A percentile compares a stretch with the other conserved stretches of the same genome.
phyloP scores from a whole-genome alignment of 768 basidiomycete genomes.

The Clitopilus hobsonii region DNA sequence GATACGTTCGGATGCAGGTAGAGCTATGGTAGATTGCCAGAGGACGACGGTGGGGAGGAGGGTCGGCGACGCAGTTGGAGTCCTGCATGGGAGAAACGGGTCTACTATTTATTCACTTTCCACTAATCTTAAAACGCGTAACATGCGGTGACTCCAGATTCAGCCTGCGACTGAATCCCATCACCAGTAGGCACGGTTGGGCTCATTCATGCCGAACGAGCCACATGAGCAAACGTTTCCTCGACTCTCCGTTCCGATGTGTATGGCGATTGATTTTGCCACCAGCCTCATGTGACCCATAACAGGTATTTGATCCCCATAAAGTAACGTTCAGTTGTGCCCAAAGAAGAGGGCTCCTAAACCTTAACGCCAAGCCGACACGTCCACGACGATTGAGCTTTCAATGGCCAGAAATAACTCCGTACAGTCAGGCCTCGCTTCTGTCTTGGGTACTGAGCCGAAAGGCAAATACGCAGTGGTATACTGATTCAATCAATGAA shows the following conservation, averaged over 20 bases:
- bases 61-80: background rate
- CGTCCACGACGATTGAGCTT: background rate
- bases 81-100: background rate
- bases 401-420: background rate
- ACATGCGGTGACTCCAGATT: slow-evolving; percentile 19
- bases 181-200: slow-evolving; percentile 26
- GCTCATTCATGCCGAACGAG: slow-evolving; percentile 25
- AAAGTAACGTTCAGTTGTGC: slow-evolving; percentile 5
- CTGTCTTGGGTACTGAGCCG: background rate
- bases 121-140: slow-evolving; percentile 12
- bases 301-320: slow-evolving; percentile 12
- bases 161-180: slow-evolving; percentile 20
- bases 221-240: slow-evolving; percentile 28
- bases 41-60: slow-evolving; percentile 3
- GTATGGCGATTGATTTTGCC: slow-evolving; percentile 21
- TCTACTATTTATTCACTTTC: slow-evolving; percentile 13
- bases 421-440: background rate
- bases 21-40: background rate
- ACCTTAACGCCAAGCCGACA: slow-evolving; percentile 11
- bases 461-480: background rate
- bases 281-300: slow-evolving; percentile 24
- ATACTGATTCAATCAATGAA: background rate
- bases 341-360: background rate
- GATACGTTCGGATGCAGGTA: slow-evolving; percentile 1
- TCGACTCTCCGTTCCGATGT: slow-evolving; percentile 30